phyloP scores from a whole-genome alignment of 1,284 basidiomycete genomes.

The Boletellus deceptivus region DNA sequence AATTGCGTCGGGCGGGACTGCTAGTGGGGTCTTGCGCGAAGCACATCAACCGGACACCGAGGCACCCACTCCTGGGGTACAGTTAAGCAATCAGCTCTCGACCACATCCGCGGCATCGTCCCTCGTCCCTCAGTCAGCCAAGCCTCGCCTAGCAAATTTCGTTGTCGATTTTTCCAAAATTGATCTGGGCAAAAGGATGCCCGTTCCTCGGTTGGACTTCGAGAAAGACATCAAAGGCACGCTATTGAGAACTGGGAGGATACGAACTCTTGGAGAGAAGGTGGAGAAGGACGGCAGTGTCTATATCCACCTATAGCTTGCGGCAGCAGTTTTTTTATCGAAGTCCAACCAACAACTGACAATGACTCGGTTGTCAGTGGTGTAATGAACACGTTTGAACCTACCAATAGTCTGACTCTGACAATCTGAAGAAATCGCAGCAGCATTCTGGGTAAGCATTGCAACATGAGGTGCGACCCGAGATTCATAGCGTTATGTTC shows the following conservation, averaged over 20 bases:
- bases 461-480: too few species aligned
- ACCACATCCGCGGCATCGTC: neutral
- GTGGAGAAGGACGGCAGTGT: conserved; percentile 21
- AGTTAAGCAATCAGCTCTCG: neutral
- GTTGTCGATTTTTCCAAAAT: conserved; percentile 16
- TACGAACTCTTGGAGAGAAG: conserved; percentile 19
- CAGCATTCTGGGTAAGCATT: too few species aligned
- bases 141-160: conserved; percentile 24
- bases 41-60: neutral
- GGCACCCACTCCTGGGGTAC: neutral
- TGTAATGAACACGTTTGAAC: too few species aligned
- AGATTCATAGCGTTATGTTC: too few species aligned
- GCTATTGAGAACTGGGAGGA: conserved; percentile 32
- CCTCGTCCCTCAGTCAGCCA: neutral
- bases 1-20: neutral
- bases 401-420: too few species aligned
- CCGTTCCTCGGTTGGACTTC: conserved; percentile 9
- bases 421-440: too few species aligned
- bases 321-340: neutral
- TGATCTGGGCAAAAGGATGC: conserved; percentile 1
- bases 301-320: conserved; percentile 9
- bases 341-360: too few species aligned
- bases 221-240: conserved; percentile 5
- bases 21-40: neutral
- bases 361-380: too few species aligned